These are phyloP conservation scores for Nemania sp. DNA, from an alignment of 2,329 filamentous ascomycete species.

Conservation along the genomic window DNA sequence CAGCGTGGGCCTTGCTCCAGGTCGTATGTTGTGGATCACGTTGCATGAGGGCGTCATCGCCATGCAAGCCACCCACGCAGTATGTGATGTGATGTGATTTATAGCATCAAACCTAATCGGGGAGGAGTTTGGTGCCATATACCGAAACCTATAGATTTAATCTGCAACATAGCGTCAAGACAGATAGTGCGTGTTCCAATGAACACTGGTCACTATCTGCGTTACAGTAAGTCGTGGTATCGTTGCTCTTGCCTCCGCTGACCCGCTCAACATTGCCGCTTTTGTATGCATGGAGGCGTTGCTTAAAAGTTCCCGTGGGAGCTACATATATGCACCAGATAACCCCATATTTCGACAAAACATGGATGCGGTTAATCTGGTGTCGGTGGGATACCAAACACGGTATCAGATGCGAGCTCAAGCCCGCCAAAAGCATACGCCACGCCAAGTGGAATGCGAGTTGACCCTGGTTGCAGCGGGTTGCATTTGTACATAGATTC, in stretches of 20 bases:
- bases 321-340: conserved; percentile 2
- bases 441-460: not conserved
- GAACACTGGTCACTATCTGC: conserved; percentile 1
- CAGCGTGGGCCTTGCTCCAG: not conserved
- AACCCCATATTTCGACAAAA: not conserved
- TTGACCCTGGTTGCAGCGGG: no score
- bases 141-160: not conserved
- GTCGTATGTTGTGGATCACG: not conserved
- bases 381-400: not conserved
- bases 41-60: not conserved
- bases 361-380: not conserved
- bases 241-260: not conserved
- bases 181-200: not conserved
- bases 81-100: conserved; percentile 11
- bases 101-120: not conserved
- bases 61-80: conserved; percentile 3
- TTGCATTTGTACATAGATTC: no score
- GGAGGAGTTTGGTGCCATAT: not conserved
- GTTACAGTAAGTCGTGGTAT: not conserved
- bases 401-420: not conserved
- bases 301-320: conserved; percentile 2
- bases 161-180: conserved; percentile 3
- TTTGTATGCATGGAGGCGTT: conserved; percentile 24
- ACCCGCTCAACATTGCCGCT: conserved; percentile 7
- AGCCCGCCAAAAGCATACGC: no score